Evolutionary conservation across 345 rosid species (phyloP).

Genomic region (Raphanus raphanistrum): DNA sequence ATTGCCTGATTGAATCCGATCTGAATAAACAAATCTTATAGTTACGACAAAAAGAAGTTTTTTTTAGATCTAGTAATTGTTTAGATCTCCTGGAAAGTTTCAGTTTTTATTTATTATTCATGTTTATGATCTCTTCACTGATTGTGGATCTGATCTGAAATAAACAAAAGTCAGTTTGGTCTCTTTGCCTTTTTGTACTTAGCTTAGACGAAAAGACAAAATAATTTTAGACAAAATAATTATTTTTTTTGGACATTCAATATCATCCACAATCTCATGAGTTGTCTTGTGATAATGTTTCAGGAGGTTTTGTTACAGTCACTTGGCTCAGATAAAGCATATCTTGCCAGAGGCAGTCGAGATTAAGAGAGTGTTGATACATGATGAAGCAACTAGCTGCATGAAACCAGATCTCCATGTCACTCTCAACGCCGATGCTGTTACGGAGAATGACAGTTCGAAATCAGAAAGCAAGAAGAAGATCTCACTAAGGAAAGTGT

Average conservation of each 20-base stretch:
- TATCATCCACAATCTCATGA: background rate
- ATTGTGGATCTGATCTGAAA: conserved; percentile 3
- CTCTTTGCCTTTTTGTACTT: background rate
- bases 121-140: background rate
- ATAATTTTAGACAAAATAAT: background rate
- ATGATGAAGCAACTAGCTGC: conserved; percentile 69
- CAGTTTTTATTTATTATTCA: background rate
- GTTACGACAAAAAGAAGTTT: background rate
- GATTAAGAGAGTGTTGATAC: conserved; percentile 51
- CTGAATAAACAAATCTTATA: background rate
- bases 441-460: conserved; percentile 38
- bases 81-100: background rate
- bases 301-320: conserved; percentile 76
- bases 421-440: conserved; percentile 50
- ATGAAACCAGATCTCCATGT: conserved; percentile 86
- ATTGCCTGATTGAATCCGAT: background rate
- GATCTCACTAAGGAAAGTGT: conserved; percentile 55
- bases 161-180: background rate
- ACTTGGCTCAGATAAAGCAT: conserved; percentile 75
- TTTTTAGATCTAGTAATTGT: conserved; percentile 2
- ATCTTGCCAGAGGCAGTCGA: conserved; percentile 80
- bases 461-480: conserved; percentile 48
- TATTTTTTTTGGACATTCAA: background rate
- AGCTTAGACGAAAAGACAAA: conserved; percentile 8
- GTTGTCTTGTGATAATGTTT: background rate